phyloP scores from a whole-genome alignment of 306 rosid species.

The Castanopsis chinensis region DNA sequence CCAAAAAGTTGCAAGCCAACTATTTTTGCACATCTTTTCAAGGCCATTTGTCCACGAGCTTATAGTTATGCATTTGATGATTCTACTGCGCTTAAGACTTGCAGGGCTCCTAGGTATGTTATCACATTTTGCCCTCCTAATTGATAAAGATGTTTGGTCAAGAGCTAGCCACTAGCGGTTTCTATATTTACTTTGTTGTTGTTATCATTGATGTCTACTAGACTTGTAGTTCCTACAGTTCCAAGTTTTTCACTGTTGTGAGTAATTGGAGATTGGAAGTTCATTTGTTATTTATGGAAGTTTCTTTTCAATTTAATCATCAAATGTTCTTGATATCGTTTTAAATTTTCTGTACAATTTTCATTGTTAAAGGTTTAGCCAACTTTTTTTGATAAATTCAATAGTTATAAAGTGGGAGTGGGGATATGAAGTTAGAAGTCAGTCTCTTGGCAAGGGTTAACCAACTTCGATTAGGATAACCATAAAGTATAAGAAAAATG shows the following conservation, averaged over 20 bases:
- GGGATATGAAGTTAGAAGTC: no score
- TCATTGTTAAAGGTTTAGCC: background rate
- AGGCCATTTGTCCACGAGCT: constrained; percentile 59
- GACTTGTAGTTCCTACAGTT: background rate
- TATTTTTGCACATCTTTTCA: constrained; percentile 46
- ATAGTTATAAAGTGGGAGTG: no score
- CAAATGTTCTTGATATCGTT: background rate
- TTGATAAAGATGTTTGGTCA: background rate
- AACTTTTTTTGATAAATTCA: no score
- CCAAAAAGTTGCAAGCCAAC: constrained; percentile 53
- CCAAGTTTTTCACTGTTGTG: background rate
- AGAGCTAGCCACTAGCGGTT: background rate
- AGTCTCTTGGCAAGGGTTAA: no score
- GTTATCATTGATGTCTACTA: background rate
- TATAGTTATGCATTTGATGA: constrained; percentile 73
- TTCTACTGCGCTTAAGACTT: constrained; percentile 48
- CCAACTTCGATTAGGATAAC: no score
- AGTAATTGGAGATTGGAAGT: background rate
- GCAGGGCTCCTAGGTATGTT: constrained; percentile 49
- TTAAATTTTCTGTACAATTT: background rate
- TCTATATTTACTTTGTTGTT: background rate
- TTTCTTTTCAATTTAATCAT: background rate
- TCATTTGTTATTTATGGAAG: background rate
- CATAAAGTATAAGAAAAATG: no score
- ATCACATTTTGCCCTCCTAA: constrained; percentile 66